Evolutionary conservation across 129 eudicot species (phyloP), one percentile per base, ranked within the genome.

Genomic region (Flaveria linearis): DNA sequence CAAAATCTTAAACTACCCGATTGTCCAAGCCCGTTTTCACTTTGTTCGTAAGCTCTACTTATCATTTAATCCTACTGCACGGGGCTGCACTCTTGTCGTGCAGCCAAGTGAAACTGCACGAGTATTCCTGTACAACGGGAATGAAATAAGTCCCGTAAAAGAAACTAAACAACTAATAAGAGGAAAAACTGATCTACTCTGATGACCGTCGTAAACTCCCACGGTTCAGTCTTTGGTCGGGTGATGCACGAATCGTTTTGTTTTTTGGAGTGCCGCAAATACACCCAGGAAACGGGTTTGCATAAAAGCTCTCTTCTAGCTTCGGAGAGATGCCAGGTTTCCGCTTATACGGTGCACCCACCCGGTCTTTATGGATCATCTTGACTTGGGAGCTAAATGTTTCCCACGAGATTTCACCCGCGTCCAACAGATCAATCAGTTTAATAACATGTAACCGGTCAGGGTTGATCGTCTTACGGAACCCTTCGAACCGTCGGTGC

Each of bases 271-370:
- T 62, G 4, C 81, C 70, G 52, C 98, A 94, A 28, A 94, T 80
- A 30, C 98, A 94, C n/a, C 96, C 98, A 0, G 98, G 98, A 50
- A 81, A 83, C 43, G 99, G 99, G 77, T 95, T 95, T 9, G 99
- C 99, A 17, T 95, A 95, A 56, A 95, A 95, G 77, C 86, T 86
- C 79, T 95, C 99, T 78, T 95, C 97, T 18, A 86, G 55, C 65
- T 86, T 81, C 0, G 98, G 97, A 17, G 72, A 63, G 45, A 76
- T 76, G 47, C 98, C 97, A 0, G 82, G 78, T 68, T 71, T 52
- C 81, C 98, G 85, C 2, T 36, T 68, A 42, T 83, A 82, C 0
- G 98, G 98, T 13, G 86, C 93, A 46, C 98, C 98, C 36, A 87
- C 81, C 74, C 97, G 78, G 55, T 87, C 73, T 8, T 86, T 61